These are phyloP conservation scores for Heracleum sosnowskyi DNA, from an alignment of 129 eudicot species.

Conservation along the genomic window DNA sequence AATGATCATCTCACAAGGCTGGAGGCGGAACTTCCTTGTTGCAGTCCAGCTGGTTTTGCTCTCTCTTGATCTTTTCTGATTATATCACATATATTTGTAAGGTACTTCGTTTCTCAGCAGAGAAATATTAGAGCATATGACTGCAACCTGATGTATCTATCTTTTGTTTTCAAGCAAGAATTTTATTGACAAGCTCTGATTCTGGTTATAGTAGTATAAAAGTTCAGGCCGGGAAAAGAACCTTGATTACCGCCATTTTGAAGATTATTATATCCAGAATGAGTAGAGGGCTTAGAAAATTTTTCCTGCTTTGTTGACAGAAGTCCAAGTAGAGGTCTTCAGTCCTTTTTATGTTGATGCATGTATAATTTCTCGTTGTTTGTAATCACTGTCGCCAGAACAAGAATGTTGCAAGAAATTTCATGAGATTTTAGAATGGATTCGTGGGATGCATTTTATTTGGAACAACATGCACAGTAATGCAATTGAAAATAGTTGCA, in stretches of 20 bases:
- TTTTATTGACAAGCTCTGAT: background rate
- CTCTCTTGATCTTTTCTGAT: constrained; percentile 11
- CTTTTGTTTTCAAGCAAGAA: background rate
- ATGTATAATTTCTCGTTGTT: background rate
- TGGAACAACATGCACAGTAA: too few species aligned
- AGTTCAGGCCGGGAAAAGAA: background rate
- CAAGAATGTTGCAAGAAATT: background rate
- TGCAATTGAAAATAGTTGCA: too few species aligned
- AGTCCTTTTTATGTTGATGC: background rate
- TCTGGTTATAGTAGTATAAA: background rate
- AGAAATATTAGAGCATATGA: constrained; percentile 2
- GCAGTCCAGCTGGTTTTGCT: constrained; percentile 16
- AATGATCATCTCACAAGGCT: constrained; percentile 12
- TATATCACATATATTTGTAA: background rate
- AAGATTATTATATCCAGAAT: background rate
- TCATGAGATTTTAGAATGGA: background rate
- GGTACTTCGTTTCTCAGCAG: background rate
- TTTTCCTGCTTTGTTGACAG: background rate
- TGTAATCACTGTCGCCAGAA: background rate
- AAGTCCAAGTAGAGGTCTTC: background rate
- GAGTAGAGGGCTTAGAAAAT: too few species aligned
- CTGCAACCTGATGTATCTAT: constrained; percentile 18
- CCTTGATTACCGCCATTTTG: background rate
- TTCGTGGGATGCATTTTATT: background rate
- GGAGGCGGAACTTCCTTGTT: constrained; percentile 20